These are phyloP conservation scores for Haematococcus lacustris DNA, from an alignment of 139 green algal genomes.

Conservation along the genomic window DNA sequence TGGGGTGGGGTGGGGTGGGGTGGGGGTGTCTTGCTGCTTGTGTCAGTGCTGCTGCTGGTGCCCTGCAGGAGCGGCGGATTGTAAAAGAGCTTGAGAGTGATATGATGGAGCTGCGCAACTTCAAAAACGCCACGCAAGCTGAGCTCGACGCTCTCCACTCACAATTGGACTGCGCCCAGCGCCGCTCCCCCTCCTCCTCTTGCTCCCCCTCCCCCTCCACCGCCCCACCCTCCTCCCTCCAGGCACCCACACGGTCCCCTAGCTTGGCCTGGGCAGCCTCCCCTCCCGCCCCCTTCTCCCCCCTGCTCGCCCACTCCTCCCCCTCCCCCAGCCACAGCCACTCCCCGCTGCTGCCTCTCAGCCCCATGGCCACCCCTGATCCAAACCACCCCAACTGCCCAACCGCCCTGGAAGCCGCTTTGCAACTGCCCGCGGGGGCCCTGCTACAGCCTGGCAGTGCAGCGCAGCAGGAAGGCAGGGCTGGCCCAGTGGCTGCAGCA, in stretches of 20 bases:
- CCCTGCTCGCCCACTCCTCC: no score
- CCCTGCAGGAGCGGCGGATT: conserved; percentile 12
- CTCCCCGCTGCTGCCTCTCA: no score
- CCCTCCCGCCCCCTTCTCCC: not conserved
- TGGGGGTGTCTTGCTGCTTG: not conserved
- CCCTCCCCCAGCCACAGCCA: no score
- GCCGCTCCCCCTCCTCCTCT: not conserved
- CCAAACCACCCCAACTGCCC: not conserved
- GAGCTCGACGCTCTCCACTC: conserved; percentile 5
- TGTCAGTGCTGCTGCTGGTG: not conserved
- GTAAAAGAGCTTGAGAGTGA: conserved; percentile 21
- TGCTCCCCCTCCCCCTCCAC: not conserved
- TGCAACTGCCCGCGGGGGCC: not conserved
- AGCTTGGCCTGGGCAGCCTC: not conserved
- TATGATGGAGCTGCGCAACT: conserved; percentile 12
- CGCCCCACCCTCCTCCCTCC: not conserved
- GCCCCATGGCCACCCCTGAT: no score
- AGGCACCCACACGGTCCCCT: not conserved
- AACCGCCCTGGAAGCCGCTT: not conserved
- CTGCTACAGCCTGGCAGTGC: not conserved
- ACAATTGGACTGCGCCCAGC: not conserved
- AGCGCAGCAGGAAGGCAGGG: not conserved
- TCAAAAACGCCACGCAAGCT: conserved; percentile 12
- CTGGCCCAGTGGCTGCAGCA: not conserved
- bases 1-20: not conserved